Evolutionary conservation across 805 yeast species (phyloP), one percentile per base, ranked within the genome.

Genomic region (Barnettozyma pratensis): DNA sequence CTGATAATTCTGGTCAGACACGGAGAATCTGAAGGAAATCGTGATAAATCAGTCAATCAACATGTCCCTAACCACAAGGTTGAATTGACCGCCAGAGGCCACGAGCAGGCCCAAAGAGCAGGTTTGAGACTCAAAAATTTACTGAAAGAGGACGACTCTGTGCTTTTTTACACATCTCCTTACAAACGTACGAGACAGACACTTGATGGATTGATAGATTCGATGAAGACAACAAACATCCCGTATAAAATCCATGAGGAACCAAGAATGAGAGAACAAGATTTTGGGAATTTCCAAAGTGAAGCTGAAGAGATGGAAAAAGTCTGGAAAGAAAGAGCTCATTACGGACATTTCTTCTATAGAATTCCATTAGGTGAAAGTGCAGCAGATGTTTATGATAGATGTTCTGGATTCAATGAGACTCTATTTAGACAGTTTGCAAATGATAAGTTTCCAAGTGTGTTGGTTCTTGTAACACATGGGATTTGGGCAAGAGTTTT

Each of bases 401-500:
- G 97, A 42, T 85, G 91, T 53, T 87, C 96, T 2, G 86, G 94
- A 12, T 91, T 91, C 65, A 89, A 89, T 63, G 96, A 89, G 65
- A 81, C 96, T 0, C 66, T 91, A 37, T 88, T 84, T 62, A 73
- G 97, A 42, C 94, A 87, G 63, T 90, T 91, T 60, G 79, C 79
- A 51, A 64, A 71, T 41, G 82, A 77, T 14, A 74, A 79, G 56
- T 87, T 87, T 61, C 90, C 97, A n/a, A 79, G 80, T 50, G 85
- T 90, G 19, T 74, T 89, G 37, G 89, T 91, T 3, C 68, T 91
- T 39, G 96, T 91, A 38, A 86, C 96, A 5, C 97, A 91, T 64
- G 97, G 97, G 8, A 87, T 91, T 12, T 89, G 96, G 92, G 86
- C 95, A 4, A 72, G 97, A 38, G 97, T 91, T 7, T 91, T 91